Evolutionary conservation across 1,284 basidiomycete genomes (phyloP).

Genomic region (Coniophora puteana): DNA sequence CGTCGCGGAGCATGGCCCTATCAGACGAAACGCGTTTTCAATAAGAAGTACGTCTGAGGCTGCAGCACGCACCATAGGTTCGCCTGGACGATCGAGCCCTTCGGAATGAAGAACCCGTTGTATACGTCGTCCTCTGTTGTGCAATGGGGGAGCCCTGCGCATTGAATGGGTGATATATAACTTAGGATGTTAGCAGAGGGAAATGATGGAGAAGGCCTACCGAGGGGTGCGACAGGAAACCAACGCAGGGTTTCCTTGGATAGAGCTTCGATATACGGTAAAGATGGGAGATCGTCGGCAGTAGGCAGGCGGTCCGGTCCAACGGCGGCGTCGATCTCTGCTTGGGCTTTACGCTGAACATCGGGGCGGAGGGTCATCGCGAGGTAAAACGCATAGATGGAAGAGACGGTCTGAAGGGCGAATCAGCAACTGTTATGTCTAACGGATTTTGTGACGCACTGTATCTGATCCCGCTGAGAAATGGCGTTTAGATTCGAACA

Average conservation of each 20-base stretch:
- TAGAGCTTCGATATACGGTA: slow-evolving; percentile 22
- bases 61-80: slow-evolving; percentile 11
- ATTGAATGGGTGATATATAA: slow-evolving; percentile 16
- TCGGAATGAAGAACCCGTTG: slow-evolving; percentile 30
- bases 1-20: slow-evolving; percentile 6
- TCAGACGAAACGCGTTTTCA: not conserved
- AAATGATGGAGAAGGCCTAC: too few relatives aligned
- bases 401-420: slow-evolving; percentile 2
- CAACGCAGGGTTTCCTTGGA: slow-evolving; percentile 18
- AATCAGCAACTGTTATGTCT: not conserved
- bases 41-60: not conserved
- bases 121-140: slow-evolving; percentile 24
- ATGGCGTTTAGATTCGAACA: not conserved
- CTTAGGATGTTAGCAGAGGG: too few relatives aligned
- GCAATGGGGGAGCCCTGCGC: slow-evolving; percentile 23
- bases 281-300: slow-evolving; percentile 14
- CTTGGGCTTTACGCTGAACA: slow-evolving; percentile 18
- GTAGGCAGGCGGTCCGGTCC: slow-evolving; percentile 17
- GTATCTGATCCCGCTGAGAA: slow-evolving; percentile 23
- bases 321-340: slow-evolving; percentile 21
- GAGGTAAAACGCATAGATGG: slow-evolving; percentile 19
- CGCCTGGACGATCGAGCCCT: slow-evolving; percentile 5
- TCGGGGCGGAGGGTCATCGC: slow-evolving; percentile 23
- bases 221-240: not conserved
- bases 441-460: slow-evolving; percentile 6